Evolutionary conservation across 108 stramenopile genomes (phyloP).

Genomic region (Asterionellopsis glacialis): DNA sequence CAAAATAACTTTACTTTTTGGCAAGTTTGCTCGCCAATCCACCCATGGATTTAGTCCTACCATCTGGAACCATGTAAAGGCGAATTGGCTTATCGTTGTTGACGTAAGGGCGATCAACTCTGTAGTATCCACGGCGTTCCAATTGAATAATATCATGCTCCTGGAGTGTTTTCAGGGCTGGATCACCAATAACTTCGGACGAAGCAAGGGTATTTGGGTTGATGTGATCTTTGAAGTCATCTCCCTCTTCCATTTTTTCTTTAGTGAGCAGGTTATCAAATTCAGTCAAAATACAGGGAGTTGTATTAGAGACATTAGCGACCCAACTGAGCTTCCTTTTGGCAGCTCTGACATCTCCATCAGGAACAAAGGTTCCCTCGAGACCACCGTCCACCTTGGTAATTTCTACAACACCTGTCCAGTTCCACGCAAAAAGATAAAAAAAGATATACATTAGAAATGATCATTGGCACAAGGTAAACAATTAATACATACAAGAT

Average conservation of each 20-base stretch:
- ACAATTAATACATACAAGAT: neutral
- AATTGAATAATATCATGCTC: slow-evolving; percentile 94
- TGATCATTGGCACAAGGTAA: neutral
- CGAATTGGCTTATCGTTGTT: slow-evolving; percentile 80
- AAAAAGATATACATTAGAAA: too few species aligned
- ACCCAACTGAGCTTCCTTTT: slow-evolving; percentile 96
- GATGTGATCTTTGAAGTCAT: slow-evolving; percentile 92
- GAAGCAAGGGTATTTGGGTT: slow-evolving; percentile 85
- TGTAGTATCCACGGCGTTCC: slow-evolving; percentile 96
- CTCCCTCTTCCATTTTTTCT: slow-evolving; percentile 92
- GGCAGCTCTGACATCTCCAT: slow-evolving; percentile 90
- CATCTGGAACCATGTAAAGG: slow-evolving; percentile 97
- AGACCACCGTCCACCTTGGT: slow-evolving; percentile 71
- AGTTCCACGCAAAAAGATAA: neutral
- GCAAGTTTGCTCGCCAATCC: slow-evolving; percentile 79
- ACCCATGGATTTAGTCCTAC: slow-evolving; percentile 95
- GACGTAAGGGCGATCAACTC: slow-evolving; percentile 85
- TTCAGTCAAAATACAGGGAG: slow-evolving; percentile 73
- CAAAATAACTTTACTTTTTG: too few species aligned
- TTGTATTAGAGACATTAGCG: slow-evolving; percentile 47
- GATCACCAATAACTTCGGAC: slow-evolving; percentile 80
- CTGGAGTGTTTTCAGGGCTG: slow-evolving; percentile 67
- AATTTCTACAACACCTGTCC: slow-evolving; percentile 73
- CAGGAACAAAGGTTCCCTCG: slow-evolving; percentile 70
- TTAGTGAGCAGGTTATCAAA: slow-evolving; percentile 98